A percentile compares a stretch with the other conserved stretches of the same genome.
Evolutionary conservation across 352 stramenopile genomes (phyloP).

Genomic region (Globisporangium mamillatum): DNA sequence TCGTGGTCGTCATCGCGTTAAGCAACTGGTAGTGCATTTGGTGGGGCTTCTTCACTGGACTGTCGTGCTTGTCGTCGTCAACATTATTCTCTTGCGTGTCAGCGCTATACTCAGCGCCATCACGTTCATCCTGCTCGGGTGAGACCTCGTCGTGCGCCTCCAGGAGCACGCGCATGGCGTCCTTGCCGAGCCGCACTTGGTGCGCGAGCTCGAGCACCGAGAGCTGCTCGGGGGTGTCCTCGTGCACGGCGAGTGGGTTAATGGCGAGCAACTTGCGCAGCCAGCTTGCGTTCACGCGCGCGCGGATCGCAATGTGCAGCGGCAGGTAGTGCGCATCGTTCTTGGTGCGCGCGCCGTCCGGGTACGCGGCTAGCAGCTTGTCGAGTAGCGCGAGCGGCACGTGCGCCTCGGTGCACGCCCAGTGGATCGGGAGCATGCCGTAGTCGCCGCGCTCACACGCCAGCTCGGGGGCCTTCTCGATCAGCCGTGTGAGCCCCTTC

Average conservation of each 20-base stretch:
- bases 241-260: conserved; percentile 51
- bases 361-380: conserved; percentile 58
- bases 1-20: neutral
- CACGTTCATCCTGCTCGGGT: conserved; percentile 15
- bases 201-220: conserved; percentile 56
- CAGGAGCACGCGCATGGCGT: conserved; percentile 47
- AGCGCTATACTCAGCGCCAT: conserved; percentile 7
- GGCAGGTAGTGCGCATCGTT: conserved; percentile 70
- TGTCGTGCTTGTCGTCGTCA: neutral
- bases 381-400: conserved; percentile 62
- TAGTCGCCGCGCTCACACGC: conserved; percentile 63
- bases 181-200: conserved; percentile 34
- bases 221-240: conserved; percentile 40
- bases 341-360: conserved; percentile 48
- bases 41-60: conserved; percentile 4
- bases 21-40: conserved; percentile 9
- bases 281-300: conserved; percentile 38
- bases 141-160: conserved; percentile 19
- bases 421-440: conserved; percentile 83
- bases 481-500: conserved; percentile 56
- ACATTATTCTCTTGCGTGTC: conserved; percentile 6
- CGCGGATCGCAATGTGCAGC: conserved; percentile 79
- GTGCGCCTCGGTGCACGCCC: conserved; percentile 66
- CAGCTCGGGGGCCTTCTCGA: conserved; percentile 48
- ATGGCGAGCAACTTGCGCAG: conserved; percentile 49